Conservation (phyloP, 345 rosid species). For the Gossypium stocksii region DNA sequence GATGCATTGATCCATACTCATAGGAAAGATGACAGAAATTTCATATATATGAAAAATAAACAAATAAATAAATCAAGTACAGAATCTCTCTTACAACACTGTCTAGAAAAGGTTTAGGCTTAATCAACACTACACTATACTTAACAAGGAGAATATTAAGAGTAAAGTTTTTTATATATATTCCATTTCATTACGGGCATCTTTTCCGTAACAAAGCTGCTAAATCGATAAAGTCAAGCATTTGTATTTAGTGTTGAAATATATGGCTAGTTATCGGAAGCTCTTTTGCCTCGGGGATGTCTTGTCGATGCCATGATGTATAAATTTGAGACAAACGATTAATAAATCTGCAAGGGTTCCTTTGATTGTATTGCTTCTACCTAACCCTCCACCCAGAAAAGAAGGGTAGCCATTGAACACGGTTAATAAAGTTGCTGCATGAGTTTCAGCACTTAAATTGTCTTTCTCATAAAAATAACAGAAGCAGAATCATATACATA, state of each 20-base stretch:
- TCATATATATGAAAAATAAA: too few relatives aligned
- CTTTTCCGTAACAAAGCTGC: too few relatives aligned
- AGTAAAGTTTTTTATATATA: neutral
- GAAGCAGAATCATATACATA: neutral
- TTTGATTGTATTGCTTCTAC: neutral
- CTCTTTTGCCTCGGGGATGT: too few relatives aligned
- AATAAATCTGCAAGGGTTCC: neutral
- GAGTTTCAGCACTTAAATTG: neutral
- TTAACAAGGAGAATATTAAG: neutral
- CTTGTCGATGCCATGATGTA: too few relatives aligned
- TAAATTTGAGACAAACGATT: too few relatives aligned
- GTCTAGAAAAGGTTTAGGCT: neutral
- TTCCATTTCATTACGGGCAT: neutral
- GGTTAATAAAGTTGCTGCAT: conserved; percentile 1
- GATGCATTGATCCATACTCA: conserved; percentile 1
- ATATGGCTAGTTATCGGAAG: too few relatives aligned
- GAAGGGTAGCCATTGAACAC: conserved; percentile 12
- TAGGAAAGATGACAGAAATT: neutral
- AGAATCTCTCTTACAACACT: neutral
- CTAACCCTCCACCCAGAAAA: conserved; percentile 8
- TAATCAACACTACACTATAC: neutral
- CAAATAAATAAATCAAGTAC: neutral
- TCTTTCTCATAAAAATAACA: neutral
- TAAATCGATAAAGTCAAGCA: too few relatives aligned
- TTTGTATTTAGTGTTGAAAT: too few relatives aligned